phyloP scores from a whole-genome alignment of 2,329 filamentous ascomycete species.

The Ceratocystis lukuohia region DNA sequence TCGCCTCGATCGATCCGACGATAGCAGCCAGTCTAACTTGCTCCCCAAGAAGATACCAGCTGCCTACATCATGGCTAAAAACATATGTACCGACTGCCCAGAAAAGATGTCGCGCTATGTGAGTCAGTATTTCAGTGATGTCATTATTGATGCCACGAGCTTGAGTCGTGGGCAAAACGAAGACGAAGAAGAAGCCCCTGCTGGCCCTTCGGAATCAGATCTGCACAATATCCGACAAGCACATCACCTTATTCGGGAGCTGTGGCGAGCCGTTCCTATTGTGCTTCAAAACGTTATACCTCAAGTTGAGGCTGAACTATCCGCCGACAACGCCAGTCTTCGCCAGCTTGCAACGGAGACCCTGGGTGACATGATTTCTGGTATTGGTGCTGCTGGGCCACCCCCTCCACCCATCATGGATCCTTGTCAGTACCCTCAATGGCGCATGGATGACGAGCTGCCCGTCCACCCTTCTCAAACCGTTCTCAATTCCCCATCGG shows the following conservation, averaged over 20 bases:
- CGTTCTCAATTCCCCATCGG: constrained; percentile 68
- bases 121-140: constrained; percentile 92
- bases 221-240: constrained; percentile 80
- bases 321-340: constrained; percentile 75
- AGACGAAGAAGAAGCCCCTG: constrained; percentile 45
- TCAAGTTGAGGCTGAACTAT: constrained; percentile 82
- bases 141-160: constrained; percentile 75
- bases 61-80: constrained; percentile 93
- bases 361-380: constrained; percentile 85
- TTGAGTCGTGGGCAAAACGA: constrained; percentile 47
- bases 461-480: constrained; percentile 38
- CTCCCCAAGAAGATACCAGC: constrained; percentile 78
- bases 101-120: constrained; percentile 94
- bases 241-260: constrained; percentile 74
- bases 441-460: constrained; percentile 48
- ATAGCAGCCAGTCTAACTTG: constrained; percentile 69
- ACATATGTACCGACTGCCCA: constrained; percentile 73
- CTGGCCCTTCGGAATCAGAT: constrained; percentile 66
- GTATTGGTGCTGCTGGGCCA: constrained; percentile 81
- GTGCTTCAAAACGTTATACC: constrained; percentile 89
- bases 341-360: constrained; percentile 84
- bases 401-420: constrained; percentile 61
- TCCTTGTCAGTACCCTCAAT: constrained; percentile 70
- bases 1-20: constrained; percentile 40
- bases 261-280: constrained; percentile 82